Evolutionary conservation across 495 filamentous ascomycete genomes (phyloP), one percentile per base, ranked within the genome.

Genomic region (Aspergillus bridgeri): DNA sequence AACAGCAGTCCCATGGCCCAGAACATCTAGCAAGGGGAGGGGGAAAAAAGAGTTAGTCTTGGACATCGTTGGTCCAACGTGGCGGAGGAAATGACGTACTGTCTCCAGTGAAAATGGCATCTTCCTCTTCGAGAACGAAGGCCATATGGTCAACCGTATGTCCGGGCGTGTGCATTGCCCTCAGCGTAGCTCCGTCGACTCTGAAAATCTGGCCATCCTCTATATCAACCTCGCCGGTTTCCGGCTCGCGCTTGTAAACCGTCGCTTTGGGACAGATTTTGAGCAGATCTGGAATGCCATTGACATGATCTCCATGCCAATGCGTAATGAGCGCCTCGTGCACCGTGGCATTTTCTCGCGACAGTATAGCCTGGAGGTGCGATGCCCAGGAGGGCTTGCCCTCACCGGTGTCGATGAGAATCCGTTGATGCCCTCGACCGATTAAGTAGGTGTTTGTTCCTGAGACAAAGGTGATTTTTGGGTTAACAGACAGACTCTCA

Each of bases 41-140:
- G n/a, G n/a, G n/a, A 22, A 9, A 25, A n/a, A 42, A 15, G 27
- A 53, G 51, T 50, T 3, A 24, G 20, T 23, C 42, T 43, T 23
- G 3, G 7, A 17, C 15, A 53, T 24, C n/a, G 46, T 45, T 15
- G 25, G 20, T 46, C 24, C 9, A 18, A 44, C 8, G 38, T 42
- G 27, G 15, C 54, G 6, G 2, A 19, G 24, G 47, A 19, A 25
- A 15, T 15, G 20, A 68, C 75, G 63, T 56, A 79, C 76, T 97
- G 65, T 98, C 94, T 42, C 90, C 94, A 0, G 92, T 96, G 71
- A 98, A 96, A 67, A 98, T 81, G 8, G 90, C 90, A 66, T 89
- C 81, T 65, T 94, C 89, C 63, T 96, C 87, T 58, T 75, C 70
- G 11, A 90, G 64, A 20, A 87, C 57, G 55, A 94, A 82, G 23